Evolutionary conservation across 2,329 filamentous ascomycete species (phyloP).

Genomic region (Thermothelomyces thermophilus): DNA sequence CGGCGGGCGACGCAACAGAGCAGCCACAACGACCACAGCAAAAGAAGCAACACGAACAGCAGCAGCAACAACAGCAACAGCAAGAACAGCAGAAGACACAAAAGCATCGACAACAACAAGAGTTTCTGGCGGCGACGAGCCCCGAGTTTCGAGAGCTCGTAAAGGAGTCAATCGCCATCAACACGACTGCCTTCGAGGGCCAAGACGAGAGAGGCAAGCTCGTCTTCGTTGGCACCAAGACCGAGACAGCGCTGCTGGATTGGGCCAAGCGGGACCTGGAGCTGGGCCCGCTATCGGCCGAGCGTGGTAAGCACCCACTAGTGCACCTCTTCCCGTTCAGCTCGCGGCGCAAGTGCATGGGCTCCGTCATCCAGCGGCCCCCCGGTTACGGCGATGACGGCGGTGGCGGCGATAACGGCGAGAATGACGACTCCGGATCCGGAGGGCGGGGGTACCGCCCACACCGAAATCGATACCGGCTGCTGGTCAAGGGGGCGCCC

Average conservation of each 20-base stretch:
- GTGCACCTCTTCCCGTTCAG: slow-evolving; percentile 37
- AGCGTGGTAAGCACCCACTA: slow-evolving; percentile 52
- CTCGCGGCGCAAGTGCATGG: slow-evolving; percentile 58
- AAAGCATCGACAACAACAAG: too few relatives aligned
- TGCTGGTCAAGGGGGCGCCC: slow-evolving; percentile 48
- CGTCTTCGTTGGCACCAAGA: slow-evolving; percentile 68
- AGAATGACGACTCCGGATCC: too few relatives aligned
- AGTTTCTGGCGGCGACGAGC: neutral
- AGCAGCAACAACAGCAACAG: too few relatives aligned
- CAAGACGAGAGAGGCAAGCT: slow-evolving; percentile 52
- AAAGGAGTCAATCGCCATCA: slow-evolving; percentile 42
- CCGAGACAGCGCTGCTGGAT: slow-evolving; percentile 65
- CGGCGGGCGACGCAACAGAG: too few relatives aligned
- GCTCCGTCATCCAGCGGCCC: slow-evolving; percentile 51
- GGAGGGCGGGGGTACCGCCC: too few relatives aligned
- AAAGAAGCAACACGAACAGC: too few relatives aligned
- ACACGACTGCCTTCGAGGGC: slow-evolving; percentile 64
- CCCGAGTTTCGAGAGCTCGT: neutral
- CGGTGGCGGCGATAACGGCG: too few relatives aligned
- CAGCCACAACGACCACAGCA: too few relatives aligned
- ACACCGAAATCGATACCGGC: too few relatives aligned
- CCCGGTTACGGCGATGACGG: too few relatives aligned
- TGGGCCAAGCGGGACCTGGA: slow-evolving; percentile 61
- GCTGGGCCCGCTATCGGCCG: slow-evolving; percentile 54
- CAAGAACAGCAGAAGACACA: too few relatives aligned